Conservation (phyloP, 805 yeast genomes). For the Teunomyces atbi region DNA sequence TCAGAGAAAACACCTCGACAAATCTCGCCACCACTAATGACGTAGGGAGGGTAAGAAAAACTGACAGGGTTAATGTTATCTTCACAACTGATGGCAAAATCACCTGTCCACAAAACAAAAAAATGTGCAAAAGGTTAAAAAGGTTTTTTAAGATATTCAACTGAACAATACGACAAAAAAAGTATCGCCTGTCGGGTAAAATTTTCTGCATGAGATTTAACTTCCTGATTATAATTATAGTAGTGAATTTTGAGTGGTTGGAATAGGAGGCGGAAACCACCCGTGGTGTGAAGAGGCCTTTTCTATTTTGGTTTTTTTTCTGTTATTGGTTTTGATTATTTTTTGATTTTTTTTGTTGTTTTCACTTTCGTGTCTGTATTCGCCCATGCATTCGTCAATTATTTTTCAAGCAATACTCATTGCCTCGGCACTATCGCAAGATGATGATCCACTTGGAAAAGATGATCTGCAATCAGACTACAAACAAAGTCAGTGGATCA, state of each 20-base stretch:
- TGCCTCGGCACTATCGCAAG: neutral
- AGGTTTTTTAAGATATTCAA: neutral
- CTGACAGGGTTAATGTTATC: neutral
- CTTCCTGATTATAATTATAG: slow-evolving; percentile 1
- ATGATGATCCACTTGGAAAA: neutral
- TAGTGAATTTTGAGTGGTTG: neutral
- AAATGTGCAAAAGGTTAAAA: neutral
- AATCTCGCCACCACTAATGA: neutral
- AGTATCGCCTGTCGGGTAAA: neutral
- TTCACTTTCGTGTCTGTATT: neutral
- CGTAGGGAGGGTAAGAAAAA: neutral
- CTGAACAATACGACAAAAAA: neutral
- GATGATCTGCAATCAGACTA: neutral
- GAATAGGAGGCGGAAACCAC: slow-evolving; percentile 2
- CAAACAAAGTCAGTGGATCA: neutral
- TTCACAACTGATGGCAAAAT: neutral
- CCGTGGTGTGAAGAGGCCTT: neutral
- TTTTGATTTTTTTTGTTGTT: neutral
- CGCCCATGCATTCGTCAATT: neutral
- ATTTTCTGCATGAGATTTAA: slow-evolving; percentile 4
- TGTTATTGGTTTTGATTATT: neutral
- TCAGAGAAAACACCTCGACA: neutral
- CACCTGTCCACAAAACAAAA: neutral
- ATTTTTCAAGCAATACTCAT: neutral
- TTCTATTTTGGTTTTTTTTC: neutral